Base-by-base conservation (phyloP, 1,284 basidiomycete species). In the Heterobasidion irregulare region DNA sequence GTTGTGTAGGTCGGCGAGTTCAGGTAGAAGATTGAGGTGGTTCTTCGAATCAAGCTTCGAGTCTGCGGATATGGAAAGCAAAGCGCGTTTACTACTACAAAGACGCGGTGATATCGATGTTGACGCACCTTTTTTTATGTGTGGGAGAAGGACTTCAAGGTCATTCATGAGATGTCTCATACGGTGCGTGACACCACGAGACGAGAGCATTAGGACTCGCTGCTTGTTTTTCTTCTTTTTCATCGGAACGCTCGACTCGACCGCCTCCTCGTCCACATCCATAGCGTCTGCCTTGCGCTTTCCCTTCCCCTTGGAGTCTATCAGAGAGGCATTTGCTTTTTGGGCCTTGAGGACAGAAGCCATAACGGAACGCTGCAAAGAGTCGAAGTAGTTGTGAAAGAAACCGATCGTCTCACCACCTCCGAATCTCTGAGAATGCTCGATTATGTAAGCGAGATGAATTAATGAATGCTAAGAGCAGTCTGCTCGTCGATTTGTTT, bases 81-180 rank as follows among this genome's bases (percentile, higher is more conserved):
- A 16, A 26, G 4, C 26, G 26, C 26, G 26, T 26, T 26, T 5
- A 26, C 26, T 26, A 26, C 26, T 5, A 26, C 26, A 26, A 26
- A 26, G 26, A 26, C 26, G 26, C 26, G 26, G 26, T 26, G 26
- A 6, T 26, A 26, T 26, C 26, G 49, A 38, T 44, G 47, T 26
- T 19, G 48, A 69, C 82, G 58, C 56, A 92, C 94, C 94, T 78
- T 98, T 98, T 78, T 99, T 99, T 3, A 92, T 83, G 70, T 99
- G 97, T 2, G 97, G 97, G 36, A 99, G 71, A 38, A 99, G 74
- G 1, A 82, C 81, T 69, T 96, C 92, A 53, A 99, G 69, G 69
- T 99, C 97, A 63, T 87, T 91, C 91, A 99, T 95, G 57, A 99
- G 77, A 71, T 99, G 97, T 57, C 97, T 76, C 94, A 98, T 98